Evolutionary conservation across 202 grass and related monocot genomes (phyloP).

Genomic region (Brachypodium distachyon): DNA sequence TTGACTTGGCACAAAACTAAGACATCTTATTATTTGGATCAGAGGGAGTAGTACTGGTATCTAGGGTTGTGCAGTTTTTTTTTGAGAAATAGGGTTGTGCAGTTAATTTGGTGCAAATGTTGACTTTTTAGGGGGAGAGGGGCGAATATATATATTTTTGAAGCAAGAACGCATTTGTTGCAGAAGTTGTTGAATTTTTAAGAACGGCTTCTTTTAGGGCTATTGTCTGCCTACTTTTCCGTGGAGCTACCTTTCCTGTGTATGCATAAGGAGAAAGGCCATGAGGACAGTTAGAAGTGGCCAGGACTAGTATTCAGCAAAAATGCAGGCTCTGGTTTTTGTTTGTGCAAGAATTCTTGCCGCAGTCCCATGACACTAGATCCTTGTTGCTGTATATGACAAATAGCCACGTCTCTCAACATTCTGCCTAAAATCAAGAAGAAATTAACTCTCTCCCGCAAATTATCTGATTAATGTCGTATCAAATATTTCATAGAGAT

Average conservation of each 20-base stretch:
- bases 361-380: background rate
- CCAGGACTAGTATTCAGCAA: constrained; percentile 13
- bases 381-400: background rate
- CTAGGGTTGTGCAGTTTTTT: too few species aligned
- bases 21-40: too few species aligned
- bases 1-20: too few species aligned
- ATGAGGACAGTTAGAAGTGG: constrained; percentile 11
- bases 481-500: background rate
- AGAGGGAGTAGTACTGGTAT: too few species aligned
- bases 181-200: background rate
- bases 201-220: background rate
- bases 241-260: background rate
- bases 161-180: background rate
- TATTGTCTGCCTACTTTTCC: background rate
- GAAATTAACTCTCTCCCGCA: background rate
- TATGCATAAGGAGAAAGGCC: constrained; percentile 9
- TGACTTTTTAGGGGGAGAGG: background rate
- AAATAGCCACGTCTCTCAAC: background rate
- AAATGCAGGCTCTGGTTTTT: constrained; percentile 10
- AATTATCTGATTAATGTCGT: too few species aligned
- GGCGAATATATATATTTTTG: background rate
- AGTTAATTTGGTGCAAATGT: background rate
- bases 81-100: background rate
- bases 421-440: background rate
- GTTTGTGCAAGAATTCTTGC: constrained; percentile 24